Evolutionary conservation across 768 basidiomycete species (phyloP), one percentile per base, ranked within the genome.

Genomic region (Podaxis mareebaensis): DNA sequence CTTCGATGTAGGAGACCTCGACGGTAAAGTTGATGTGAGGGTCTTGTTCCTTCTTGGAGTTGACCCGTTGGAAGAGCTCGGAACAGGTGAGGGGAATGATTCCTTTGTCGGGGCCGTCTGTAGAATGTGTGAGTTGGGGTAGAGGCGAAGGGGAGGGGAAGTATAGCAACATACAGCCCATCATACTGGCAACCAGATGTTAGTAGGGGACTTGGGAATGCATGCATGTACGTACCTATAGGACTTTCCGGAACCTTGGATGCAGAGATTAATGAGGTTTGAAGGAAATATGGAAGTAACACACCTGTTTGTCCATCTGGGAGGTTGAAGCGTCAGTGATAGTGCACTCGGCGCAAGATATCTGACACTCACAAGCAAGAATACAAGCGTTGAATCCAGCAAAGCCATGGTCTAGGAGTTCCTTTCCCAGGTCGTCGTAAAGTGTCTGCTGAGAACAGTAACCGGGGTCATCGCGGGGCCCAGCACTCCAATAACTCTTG

Each of bases 1-100:
- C 91, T 84, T 96, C 96, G 65, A 97, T 97, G 73, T 97, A 98
- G 4, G 95, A 97, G n/a, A 97, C 96, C 77, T 99, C 96, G 46
- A 99, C 96, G 1, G 92, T 90, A 70, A 95, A 96, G 63, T 79
- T 86, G 64, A 95, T 68, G 68, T 89, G 88, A 10, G 87, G 74
- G 70, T 95, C 92, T 56, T 70, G 73, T 1, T 80, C 78, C 67
- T 78, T 86, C 74, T 90, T 88, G 36, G 81, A 71, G 51, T 81
- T 83, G 53, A 96, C 92, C 59, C 96, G 89, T 66, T 85, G 80
- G 75, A 99, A 99, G 33, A 99, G 81, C 73, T 97, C 95, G 55
- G 85, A 88, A 70, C 96, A 99, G 52, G 95, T 97, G 49, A 97
- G 85, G 28, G 96, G 96, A 66, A 98, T 99, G 72, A 99, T 96